Evolutionary conservation across 805 yeast species (phyloP), one percentile per base, ranked within the genome.

Genomic region (Tetrapisispora arboricola): DNA sequence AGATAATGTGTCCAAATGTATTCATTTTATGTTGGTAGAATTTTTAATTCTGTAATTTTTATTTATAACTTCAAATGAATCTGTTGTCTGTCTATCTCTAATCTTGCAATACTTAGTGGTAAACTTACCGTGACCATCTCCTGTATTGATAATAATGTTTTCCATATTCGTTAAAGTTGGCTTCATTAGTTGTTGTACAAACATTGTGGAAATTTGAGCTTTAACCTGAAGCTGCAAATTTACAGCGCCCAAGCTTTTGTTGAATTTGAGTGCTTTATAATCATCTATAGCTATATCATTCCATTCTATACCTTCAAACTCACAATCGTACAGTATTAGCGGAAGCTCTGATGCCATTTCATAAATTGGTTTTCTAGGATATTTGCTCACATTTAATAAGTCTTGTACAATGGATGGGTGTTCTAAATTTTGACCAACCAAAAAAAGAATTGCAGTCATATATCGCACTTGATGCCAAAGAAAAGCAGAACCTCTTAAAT

Each of bases 401-500:
- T 75, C 71, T 11, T 60, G 58, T 1, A 92, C 67, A 0, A 86
- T 60, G 1, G 60, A 53, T 0, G 86, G 80, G 0, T 57, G 42
- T 58, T 92, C 98, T 17, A 74, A 68, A 13, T 67, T 67, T 59
- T 87, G 95, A 0, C 96, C 98, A 7, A 87, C 78, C 19, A 82
- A 61, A 40, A 92, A 75, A 42, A 92, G 58, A 10, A 83, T 67
- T 0, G 95, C 95, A 66, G 87, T 75, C 92, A 92, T 92, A 50
- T 95, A 87, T 43, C 98, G 73, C 16, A 92, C 98, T 61, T 92
- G 98, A 58, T 92, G 97, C 97, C 97, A 92, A 42, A 92, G 63
- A 51, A 92, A 92, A 8, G 97, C 98, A 1, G 84, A 68, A 0
- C 98, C 98, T 46, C 73, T 70, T 40, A 92, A 64, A 56, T 86